A percentile compares a stretch with the other conserved stretches of the same genome.
phyloP scores from a whole-genome alignment of 1,139 yeast species.

The Pichiaceae sp. region DNA sequence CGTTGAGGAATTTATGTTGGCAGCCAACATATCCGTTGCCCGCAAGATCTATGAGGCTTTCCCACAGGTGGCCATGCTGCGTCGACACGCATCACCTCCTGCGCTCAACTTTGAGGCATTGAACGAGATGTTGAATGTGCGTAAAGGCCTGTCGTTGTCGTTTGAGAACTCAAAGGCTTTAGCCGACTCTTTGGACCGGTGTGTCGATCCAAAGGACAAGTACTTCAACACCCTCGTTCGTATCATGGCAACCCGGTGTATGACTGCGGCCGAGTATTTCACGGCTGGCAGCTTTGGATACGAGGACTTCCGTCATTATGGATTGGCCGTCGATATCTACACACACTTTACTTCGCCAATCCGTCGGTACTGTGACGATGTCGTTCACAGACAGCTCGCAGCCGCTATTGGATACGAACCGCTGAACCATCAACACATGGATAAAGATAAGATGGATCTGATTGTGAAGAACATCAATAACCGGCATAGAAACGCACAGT shows the following conservation, averaged over 20 bases:
- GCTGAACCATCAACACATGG: constrained; percentile 74
- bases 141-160: constrained; percentile 72
- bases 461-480: constrained; percentile 85
- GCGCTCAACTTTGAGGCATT: constrained; percentile 82
- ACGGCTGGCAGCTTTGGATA: constrained; percentile 88
- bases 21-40: constrained; percentile 95
- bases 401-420: constrained; percentile 94
- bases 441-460: constrained; percentile 81
- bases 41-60: constrained; percentile 83
- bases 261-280: constrained; percentile 99
- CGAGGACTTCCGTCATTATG: constrained; percentile 95
- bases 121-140: constrained; percentile 81
- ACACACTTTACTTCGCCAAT: constrained; percentile 99
- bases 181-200: constrained; percentile 89
- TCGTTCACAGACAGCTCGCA: constrained; percentile 94
- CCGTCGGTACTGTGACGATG: constrained; percentile 95
- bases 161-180: constrained; percentile 83
- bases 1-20: constrained; percentile 97
- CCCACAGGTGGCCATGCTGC: constrained; percentile 97
- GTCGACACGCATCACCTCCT: constrained; percentile 97
- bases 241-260: constrained; percentile 96
- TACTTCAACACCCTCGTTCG: constrained; percentile 91
- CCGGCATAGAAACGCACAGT: constrained; percentile 96
- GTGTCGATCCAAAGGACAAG: constrained; percentile 74
- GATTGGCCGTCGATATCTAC: constrained; percentile 93